phyloP scores from a whole-genome alignment of 257 asterid species.

The Fraxinus anomala region DNA sequence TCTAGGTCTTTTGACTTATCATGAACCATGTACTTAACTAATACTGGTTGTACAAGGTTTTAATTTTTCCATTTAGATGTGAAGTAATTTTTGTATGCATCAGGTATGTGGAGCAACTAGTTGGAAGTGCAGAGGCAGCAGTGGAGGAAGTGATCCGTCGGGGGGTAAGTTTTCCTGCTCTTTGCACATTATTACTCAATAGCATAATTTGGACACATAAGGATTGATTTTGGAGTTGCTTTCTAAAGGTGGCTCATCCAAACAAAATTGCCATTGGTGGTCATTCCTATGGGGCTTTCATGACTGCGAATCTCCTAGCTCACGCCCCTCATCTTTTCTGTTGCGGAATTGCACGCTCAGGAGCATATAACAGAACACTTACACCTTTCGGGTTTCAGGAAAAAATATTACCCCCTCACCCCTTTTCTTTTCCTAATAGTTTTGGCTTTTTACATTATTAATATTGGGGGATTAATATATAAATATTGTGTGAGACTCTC shows the following conservation, averaged over 20 bases:
- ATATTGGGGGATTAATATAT: conserved; percentile 5
- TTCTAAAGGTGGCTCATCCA: conserved; percentile 87
- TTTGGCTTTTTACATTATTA: background rate
- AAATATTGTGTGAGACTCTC: conserved; percentile 7
- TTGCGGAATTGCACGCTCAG: conserved; percentile 97
- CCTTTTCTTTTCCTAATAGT: background rate
- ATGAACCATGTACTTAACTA: background rate
- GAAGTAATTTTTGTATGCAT: conserved; percentile 26
- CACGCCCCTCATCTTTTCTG: conserved; percentile 96
- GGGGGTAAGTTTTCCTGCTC: conserved; percentile 63
- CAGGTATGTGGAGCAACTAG: conserved; percentile 95
- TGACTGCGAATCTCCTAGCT: conserved; percentile 97
- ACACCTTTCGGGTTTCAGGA: conserved; percentile 99
- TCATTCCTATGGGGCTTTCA: conserved; percentile 98
- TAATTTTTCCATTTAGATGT: background rate
- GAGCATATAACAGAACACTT: conserved; percentile 96
- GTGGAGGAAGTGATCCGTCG: conserved; percentile 90
- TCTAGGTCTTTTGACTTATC: background rate
- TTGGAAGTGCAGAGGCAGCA: conserved; percentile 98
- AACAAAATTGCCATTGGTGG: conserved; percentile 91
- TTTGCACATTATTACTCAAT: conserved; percentile 4
- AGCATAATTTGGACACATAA: conserved; percentile 6
- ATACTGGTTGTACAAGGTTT: background rate
- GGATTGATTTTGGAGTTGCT: conserved; percentile 23
- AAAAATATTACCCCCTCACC: conserved; percentile 3